Conservation (phyloP, 148 eudicot genomes). For the Drosera capensis region DNA sequence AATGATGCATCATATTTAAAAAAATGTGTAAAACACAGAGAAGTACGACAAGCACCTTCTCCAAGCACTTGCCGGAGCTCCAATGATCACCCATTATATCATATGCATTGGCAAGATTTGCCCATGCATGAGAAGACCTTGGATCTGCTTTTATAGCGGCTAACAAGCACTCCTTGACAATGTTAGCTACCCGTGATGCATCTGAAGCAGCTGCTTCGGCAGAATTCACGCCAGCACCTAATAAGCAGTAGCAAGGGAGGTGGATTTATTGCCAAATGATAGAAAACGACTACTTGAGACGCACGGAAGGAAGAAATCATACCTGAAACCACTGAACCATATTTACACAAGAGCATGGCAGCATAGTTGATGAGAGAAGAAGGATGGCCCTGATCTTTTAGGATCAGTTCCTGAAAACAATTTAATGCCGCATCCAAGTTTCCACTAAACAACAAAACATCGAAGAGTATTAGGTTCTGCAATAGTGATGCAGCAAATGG, state of each 20-base stretch:
- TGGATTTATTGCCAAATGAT: background rate
- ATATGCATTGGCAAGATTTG: slow-evolving; percentile 83
- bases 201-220: slow-evolving; percentile 46
- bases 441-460: slow-evolving; percentile 46
- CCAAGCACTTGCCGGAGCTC: slow-evolving; percentile 84
- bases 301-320: slow-evolving; percentile 8
- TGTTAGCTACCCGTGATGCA: slow-evolving; percentile 39
- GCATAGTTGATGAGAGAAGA: slow-evolving; percentile 81
- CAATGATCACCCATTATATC: slow-evolving; percentile 57
- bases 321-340: slow-evolving; percentile 92
- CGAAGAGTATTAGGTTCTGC: no score
- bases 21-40: no score
- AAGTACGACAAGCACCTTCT: slow-evolving; percentile 38
- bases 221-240: slow-evolving; percentile 81
- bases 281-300: slow-evolving; percentile 4
- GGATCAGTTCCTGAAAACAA: slow-evolving; percentile 62
- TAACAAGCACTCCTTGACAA: slow-evolving; percentile 83
- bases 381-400: slow-evolving; percentile 94
- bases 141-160: slow-evolving; percentile 75
- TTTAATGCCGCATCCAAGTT: slow-evolving; percentile 67
- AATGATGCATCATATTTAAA: no score
- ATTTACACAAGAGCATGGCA: slow-evolving; percentile 59
- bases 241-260: background rate
- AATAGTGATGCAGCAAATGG: no score
- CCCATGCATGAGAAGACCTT: slow-evolving; percentile 81